Conservation (phyloP, 352 stramenopile species). For the Pelagophyceae sp. region DNA sequence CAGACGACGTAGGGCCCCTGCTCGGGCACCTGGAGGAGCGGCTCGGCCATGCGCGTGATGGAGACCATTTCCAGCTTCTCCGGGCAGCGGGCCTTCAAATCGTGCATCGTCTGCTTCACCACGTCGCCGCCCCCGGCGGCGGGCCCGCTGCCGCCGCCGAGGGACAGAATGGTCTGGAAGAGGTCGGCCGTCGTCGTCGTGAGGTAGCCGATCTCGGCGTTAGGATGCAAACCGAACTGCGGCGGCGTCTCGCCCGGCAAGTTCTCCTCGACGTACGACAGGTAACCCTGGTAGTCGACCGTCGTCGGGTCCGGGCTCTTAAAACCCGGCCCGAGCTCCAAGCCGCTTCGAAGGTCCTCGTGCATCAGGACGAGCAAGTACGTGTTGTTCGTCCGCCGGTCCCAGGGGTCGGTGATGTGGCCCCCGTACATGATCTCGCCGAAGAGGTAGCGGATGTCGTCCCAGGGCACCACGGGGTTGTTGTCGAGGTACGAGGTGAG, state of each 20-base stretch:
- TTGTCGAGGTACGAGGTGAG: constrained; percentile 82
- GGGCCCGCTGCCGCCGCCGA: constrained; percentile 54
- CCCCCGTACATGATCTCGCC: constrained; percentile 93
- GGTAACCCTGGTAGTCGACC: constrained; percentile 62
- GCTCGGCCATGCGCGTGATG: constrained; percentile 68
- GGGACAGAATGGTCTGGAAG: constrained; percentile 83
- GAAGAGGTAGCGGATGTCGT: constrained; percentile 89
- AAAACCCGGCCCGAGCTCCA: constrained; percentile 86
- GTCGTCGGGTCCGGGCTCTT: constrained; percentile 73
- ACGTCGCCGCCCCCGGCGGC: constrained; percentile 59
- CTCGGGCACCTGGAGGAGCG: constrained; percentile 70
- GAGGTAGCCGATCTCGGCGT: constrained; percentile 88
- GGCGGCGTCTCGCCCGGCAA: constrained; percentile 79
- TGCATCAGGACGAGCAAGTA: constrained; percentile 81
- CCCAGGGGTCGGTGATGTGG: constrained; percentile 88
- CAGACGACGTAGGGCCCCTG: constrained; percentile 80
- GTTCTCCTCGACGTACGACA: constrained; percentile 78
- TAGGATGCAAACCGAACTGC: constrained; percentile 84
- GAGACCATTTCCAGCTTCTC: constrained; percentile 82
- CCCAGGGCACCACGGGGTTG: constrained; percentile 77
- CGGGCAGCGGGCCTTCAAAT: constrained; percentile 74
- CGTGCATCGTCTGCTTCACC: constrained; percentile 72
- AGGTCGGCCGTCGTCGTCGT: constrained; percentile 77
- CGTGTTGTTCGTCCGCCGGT: constrained; percentile 86
- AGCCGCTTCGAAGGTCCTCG: constrained; percentile 61